Evolutionary conservation across 495 filamentous ascomycete genomes (phyloP), one percentile per base, ranked within the genome.

Genomic region (Bathelium albidoporum): DNA sequence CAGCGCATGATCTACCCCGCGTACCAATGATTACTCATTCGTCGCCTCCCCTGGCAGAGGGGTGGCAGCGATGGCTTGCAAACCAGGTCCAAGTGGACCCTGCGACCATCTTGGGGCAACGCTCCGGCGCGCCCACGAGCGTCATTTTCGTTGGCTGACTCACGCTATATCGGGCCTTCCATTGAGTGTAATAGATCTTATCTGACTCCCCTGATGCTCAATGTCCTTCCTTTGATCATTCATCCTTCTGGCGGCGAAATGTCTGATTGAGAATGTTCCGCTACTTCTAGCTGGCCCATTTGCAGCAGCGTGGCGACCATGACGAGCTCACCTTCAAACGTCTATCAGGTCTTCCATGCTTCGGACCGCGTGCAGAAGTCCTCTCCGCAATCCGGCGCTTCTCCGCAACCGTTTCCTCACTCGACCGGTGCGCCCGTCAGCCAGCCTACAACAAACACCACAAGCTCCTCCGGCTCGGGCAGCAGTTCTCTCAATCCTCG

Each of bases 401-500:
- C 49, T 9, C 24, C 49, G 22, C 49, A 28, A 55, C 24, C 49
- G 9, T 7, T 55, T 24, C 29, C 49, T 2, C 9, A 26, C 24
- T 9, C 24, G 11, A 26, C 49, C 4, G 49, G 9, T 29, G 22
- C 20, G 20, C 49, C 5, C 5, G 49, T 29, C 24, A 55, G 49
- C 16, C 12, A 12, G 9, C 49, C 49, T 29, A 24, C 49, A 29
- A 55, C 49, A 11, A 55, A 55, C 24, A 55, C 49, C 49, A 55
- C 49, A n/a, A 55, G 49, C 24, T 55, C 49, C 4, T 28, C 22
- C 20, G 49, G 49, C 22, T 55, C 49, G 2, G 49, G 49, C 0
- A 55, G 49, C 24, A 55, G 49, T 29, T 55, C 49, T 29, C 69
- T 86, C 11, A 87, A 85, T 68, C 81, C 86, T 10, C 81, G 90